A percentile compares a stretch with the other conserved stretches of the same genome.
These are phyloP conservation scores for Neopestalotiopsis sp. DNA, from an alignment of 2,329 filamentous ascomycete species.

Conservation along the genomic window DNA sequence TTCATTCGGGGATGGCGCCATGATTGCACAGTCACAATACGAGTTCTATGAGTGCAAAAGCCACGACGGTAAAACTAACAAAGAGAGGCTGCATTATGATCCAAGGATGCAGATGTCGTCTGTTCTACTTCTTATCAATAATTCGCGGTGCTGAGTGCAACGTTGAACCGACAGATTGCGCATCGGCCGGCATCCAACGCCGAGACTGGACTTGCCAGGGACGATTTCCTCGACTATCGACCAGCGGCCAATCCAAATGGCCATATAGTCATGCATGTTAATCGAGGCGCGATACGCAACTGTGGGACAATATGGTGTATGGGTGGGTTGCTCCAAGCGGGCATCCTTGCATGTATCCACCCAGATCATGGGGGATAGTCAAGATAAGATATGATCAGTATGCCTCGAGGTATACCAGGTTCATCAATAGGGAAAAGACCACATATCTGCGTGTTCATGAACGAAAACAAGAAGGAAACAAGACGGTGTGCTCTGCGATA, in stretches of 20 bases:
- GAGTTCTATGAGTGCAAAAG: not conserved
- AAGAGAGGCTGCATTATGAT: not conserved
- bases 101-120: not conserved
- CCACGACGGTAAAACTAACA: not conserved
- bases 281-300: slow-evolving; percentile 13
- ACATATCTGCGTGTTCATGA: no score
- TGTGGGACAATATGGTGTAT: slow-evolving; percentile 12
- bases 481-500: not conserved
- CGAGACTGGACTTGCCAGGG: not conserved
- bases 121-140: not conserved
- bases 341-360: not conserved
- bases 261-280: slow-evolving; percentile 8
- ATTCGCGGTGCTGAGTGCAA: not conserved
- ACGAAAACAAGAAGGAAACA: no score
- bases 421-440: not conserved
- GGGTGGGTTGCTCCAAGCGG: slow-evolving; percentile 3
- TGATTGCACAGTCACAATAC: not conserved
- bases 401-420: not conserved
- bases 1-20: not conserved
- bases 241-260: not conserved
- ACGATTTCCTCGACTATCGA: not conserved
- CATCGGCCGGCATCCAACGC: not conserved
- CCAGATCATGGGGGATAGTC: not conserved
- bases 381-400: not conserved
- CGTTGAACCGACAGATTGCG: not conserved